Percentiles rank a stretch among this genome's conserved stretches.
These are phyloP conservation scores for Calycina herbarum DNA, from an alignment of 2,329 filamentous ascomycete species.

Conservation along the genomic window DNA sequence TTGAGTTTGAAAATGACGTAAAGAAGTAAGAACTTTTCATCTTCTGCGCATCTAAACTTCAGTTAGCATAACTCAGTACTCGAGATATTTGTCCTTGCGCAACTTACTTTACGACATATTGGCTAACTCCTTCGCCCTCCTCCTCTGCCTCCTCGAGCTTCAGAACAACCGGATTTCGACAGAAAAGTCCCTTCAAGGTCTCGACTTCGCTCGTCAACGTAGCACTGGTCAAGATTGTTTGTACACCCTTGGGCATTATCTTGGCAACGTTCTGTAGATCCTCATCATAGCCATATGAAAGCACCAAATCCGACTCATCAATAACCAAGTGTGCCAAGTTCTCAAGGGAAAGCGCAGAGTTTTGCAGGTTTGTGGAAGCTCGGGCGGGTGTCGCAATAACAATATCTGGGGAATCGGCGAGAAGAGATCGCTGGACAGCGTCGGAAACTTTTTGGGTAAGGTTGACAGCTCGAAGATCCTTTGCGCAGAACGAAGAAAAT, in stretches of 20 bases:
- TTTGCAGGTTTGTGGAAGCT: conserved; percentile 75
- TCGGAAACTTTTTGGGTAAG: conserved; percentile 89
- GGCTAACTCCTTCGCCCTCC: conserved; percentile 73
- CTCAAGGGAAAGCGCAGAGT: conserved; percentile 67
- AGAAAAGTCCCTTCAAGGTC: conserved; percentile 81
- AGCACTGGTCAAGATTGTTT: conserved; percentile 91
- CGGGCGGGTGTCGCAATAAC: conserved; percentile 89
- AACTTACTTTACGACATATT: conserved; percentile 78
- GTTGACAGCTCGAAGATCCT: conserved; percentile 80
- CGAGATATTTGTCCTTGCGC: not conserved
- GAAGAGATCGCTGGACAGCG: conserved; percentile 80
- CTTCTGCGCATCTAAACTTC: conserved; percentile 72
- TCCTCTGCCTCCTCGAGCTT: conserved; percentile 82
- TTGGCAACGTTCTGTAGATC: conserved; percentile 80
- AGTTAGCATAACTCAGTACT: conserved; percentile 20
- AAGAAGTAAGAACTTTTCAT: conserved; percentile 90
- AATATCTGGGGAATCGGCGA: conserved; percentile 84
- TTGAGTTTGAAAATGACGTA: conserved; percentile 96
- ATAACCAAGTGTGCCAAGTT: conserved; percentile 75
- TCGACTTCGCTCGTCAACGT: conserved; percentile 88
- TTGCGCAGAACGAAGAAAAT: conserved; percentile 80
- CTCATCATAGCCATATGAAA: conserved; percentile 92
- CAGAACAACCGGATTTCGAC: conserved; percentile 74
- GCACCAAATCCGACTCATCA: conserved; percentile 90
- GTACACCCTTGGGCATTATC: conserved; percentile 78